Percentiles rank a stretch among this genome's conserved stretches.
phyloP scores from a whole-genome alignment of 345 rosid genomes.

The Arabidopsis suecica region DNA sequence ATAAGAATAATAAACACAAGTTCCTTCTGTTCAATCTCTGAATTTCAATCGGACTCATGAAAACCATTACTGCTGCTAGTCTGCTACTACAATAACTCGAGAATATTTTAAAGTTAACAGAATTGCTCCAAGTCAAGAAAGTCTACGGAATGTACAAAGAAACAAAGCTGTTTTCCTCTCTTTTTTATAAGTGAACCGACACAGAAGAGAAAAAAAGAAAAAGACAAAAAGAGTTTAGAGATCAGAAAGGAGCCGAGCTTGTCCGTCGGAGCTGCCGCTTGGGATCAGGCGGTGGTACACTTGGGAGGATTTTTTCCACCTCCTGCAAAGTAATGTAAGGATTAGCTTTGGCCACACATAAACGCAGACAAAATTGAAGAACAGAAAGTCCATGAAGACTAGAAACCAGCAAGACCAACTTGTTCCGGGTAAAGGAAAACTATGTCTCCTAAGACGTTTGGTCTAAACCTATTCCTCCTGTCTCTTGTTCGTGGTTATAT shows the following conservation, averaged over 20 bases:
- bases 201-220: background rate
- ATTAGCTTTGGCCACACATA: background rate
- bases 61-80: constrained; percentile 2
- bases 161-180: constrained; percentile 39
- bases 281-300: constrained; percentile 64
- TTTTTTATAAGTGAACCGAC: constrained; percentile 34
- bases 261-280: constrained; percentile 75
- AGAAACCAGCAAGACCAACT: constrained; percentile 12
- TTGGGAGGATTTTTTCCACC: constrained; percentile 64
- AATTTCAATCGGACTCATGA: constrained; percentile 3
- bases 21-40: background rate
- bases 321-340: constrained; percentile 51
- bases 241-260: constrained; percentile 59
- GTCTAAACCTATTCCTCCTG: background rate
- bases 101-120: constrained; percentile 31
- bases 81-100: constrained; percentile 9
- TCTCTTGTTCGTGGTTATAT: constrained; percentile 21
- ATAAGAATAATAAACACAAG: background rate
- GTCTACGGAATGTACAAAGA: constrained; percentile 45
- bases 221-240: constrained; percentile 12
- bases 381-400: background rate
- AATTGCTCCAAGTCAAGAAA: constrained; percentile 42
- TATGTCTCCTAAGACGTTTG: background rate
- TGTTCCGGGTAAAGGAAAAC: background rate
- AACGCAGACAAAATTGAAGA: background rate